These are phyloP conservation scores for Penicillium expansum DNA, from an alignment of 2,329 filamentous ascomycete genomes.

Conservation along the genomic window DNA sequence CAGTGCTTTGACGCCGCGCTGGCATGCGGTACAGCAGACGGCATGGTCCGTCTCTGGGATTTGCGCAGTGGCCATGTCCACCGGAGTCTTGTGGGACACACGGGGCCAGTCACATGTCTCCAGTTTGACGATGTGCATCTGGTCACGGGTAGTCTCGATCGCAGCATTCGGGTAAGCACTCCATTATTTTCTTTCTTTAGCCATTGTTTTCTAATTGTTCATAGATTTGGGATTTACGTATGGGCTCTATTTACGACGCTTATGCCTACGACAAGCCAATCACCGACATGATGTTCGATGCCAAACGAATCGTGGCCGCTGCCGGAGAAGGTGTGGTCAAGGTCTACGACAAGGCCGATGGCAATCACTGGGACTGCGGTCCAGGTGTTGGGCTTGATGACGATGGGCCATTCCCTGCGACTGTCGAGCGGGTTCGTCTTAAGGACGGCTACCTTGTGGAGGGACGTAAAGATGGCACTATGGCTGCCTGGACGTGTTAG, in stretches of 20 bases:
- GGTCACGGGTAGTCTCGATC: conserved; percentile 86
- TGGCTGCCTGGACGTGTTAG: conserved; percentile 85
- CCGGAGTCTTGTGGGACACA: conserved; percentile 90
- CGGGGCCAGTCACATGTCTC: conserved; percentile 85
- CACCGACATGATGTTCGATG: conserved; percentile 96
- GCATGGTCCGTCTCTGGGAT: conserved; percentile 97
- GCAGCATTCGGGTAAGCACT: conserved; percentile 81
- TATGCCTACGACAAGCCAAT: conserved; percentile 92
- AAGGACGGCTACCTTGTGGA: conserved; percentile 94
- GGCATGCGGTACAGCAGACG: conserved; percentile 93
- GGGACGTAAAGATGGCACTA: conserved; percentile 78
- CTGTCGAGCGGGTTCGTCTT: conserved; percentile 82
- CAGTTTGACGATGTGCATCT: conserved; percentile 96
- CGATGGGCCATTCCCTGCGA: conserved; percentile 62
- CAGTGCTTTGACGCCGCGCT: conserved; percentile 96
- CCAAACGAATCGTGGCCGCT: conserved; percentile 81
- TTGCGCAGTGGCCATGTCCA: conserved; percentile 95
- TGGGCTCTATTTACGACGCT: conserved; percentile 90
- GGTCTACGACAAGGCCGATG: conserved; percentile 96
- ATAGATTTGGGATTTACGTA: conserved; percentile 97
- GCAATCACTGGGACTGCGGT: conserved; percentile 93
- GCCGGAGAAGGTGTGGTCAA: conserved; percentile 93
- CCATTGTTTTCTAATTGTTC: conserved; percentile 21
- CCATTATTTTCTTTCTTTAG: neutral
- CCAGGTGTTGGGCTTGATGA: conserved; percentile 68